A percentile compares a stretch with the other conserved stretches of the same genome.
These are phyloP conservation scores for Zygosaccharomyces gambellarensis DNA, from an alignment of 805 yeast genomes.

Conservation along the genomic window DNA sequence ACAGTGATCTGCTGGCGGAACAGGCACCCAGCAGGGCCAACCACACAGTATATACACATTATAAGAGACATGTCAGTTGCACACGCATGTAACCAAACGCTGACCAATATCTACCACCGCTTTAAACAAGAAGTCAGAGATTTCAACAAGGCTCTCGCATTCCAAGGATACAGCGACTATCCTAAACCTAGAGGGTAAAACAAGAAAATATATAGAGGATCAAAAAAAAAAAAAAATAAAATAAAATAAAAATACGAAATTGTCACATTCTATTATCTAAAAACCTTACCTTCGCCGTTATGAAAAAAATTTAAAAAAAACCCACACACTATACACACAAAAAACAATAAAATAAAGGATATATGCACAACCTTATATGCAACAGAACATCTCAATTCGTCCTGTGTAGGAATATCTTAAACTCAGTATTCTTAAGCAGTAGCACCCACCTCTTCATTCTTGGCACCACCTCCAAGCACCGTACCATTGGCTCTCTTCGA, in stretches of 20 bases:
- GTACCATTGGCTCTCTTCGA: conserved; percentile 55
- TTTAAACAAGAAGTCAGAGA: not conserved
- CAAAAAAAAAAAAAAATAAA: too few species aligned
- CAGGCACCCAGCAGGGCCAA: too few species aligned
- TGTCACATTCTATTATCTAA: not conserved
- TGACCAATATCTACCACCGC: not conserved
- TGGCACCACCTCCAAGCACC: conserved; percentile 7
- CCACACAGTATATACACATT: too few species aligned
- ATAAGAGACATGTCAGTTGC: not conserved
- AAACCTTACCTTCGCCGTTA: not conserved
- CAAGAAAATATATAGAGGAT: too few species aligned
- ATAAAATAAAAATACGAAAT: too few species aligned
- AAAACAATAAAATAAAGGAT: not conserved
- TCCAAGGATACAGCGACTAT: not conserved
- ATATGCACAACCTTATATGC: not conserved
- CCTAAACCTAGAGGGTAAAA: not conserved
- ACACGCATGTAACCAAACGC: not conserved
- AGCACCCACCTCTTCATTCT: not conserved
- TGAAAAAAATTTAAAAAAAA: not conserved
- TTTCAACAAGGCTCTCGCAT: not conserved
- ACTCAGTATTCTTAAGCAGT: not conserved
- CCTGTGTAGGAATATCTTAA: not conserved
- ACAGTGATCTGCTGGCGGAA: too few species aligned
- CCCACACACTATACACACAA: not conserved
- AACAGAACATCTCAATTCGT: not conserved